These are phyloP conservation scores for Fusarium hostae DNA, from an alignment of 2,329 filamentous ascomycete species.

Conservation along the genomic window DNA sequence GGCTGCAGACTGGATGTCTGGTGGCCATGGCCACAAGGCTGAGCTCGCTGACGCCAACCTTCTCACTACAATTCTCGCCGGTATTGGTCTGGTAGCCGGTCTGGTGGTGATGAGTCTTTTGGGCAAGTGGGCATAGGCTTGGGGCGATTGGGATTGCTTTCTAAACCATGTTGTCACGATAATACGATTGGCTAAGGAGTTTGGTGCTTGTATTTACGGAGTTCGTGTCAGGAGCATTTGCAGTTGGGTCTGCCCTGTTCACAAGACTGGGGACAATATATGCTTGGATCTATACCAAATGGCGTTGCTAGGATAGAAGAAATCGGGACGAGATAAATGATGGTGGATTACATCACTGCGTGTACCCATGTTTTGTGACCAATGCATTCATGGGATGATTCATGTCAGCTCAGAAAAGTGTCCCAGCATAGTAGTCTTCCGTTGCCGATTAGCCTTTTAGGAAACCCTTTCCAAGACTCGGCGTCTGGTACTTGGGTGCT, in stretches of 20 bases:
- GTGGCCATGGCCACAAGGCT: constrained; percentile 51
- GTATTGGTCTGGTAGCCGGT: constrained; percentile 67
- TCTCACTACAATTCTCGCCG: constrained; percentile 60
- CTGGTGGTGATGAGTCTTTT: constrained; percentile 77
- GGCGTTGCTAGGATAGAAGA: constrained; percentile 8
- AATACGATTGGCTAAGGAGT: constrained; percentile 15
- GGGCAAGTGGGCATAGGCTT: constrained; percentile 76
- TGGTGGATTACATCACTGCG: constrained; percentile 1
- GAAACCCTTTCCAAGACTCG: neutral
- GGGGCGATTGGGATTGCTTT: neutral
- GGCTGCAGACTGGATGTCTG: constrained; percentile 76
- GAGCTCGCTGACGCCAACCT: constrained; percentile 65
- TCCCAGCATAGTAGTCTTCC: neutral
- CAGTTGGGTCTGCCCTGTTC: constrained; percentile 2
- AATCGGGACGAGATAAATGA: constrained; percentile 7
- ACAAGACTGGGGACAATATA: neutral
- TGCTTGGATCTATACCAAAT: constrained; percentile 13
- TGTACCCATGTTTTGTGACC: neutral
- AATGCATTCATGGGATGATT: neutral
- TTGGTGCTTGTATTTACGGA: constrained; percentile 18
- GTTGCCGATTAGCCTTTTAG: neutral
- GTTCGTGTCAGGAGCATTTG: constrained; percentile 16
- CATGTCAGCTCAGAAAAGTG: neutral
- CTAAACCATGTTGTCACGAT: neutral
- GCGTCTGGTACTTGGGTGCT: constrained; percentile 8